Base-by-base conservation (phyloP, 768 basidiomycete species). In the Lactifluus subvellereus region DNA sequence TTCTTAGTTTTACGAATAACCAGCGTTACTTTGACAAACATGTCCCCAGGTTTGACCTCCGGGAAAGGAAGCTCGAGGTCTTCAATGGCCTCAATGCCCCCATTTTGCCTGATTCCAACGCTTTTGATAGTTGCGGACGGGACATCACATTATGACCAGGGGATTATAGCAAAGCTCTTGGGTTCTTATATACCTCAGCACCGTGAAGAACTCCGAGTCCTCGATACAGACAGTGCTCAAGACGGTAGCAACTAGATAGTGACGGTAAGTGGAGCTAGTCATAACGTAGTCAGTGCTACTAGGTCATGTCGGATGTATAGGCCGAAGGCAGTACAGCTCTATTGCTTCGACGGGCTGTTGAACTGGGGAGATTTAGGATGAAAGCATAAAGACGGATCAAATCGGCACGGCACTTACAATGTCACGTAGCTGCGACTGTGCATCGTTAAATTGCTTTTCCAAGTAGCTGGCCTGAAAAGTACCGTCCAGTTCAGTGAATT, bases 401-500 rank as follows among this genome's bases (percentile, higher is more conserved):
- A 20, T 33, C 14, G 59, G 11, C 27, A 27, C 18, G 59, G 10
- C 32, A 58, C 57, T 48, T 69, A 92, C 91, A 35, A 94, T 93
- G 72, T 94, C 91, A 49, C 88, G 84, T 56, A 96, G 77, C 71
- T 94, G 94, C 22, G 78, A 77, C 75, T 95, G 91, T 2, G 94
- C 92, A 67, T 95, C 93, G 59, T 87, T 89, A 71, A 89, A 91
- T 71, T 96, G 93, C 70, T 96, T 96, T 74, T 97, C 94, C 2
- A 97, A 80, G 73, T 88, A 96, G 75, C 95, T 95, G 30, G 85
- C 80, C 92, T 94, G 57, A 9, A 30, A 9, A 62, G 32, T 22
- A 52, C 2, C 0, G 27, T 66, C 20, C 50, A 10, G 27, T 18
- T 54, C 27, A 53, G 13, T 35, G 40, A 14, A 66, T 45, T 40